Conservation (phyloP, 495 filamentous ascomycete genomes). For the Physcia stellaris region DNA sequence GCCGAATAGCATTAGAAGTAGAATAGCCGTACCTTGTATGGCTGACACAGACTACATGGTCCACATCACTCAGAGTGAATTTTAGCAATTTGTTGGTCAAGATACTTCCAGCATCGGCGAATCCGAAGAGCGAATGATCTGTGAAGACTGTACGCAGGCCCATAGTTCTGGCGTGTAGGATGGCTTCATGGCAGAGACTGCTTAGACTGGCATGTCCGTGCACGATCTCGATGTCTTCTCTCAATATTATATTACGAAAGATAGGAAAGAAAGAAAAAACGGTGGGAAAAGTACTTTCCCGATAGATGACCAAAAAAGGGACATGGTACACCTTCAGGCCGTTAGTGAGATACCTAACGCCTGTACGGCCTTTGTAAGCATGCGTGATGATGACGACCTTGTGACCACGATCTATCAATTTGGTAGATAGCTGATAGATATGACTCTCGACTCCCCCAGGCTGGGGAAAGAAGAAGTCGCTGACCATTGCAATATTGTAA, state of each 20-base stretch:
- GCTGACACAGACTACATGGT: conserved; percentile 95
- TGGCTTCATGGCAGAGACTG: conserved; percentile 1
- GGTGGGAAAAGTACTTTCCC: conserved; percentile 87
- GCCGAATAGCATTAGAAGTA: neutral
- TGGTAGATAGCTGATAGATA: conserved; percentile 93
- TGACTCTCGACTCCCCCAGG: conserved; percentile 92
- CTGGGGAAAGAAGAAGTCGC: conserved; percentile 98
- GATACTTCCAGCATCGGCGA: conserved; percentile 92
- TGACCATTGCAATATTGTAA: conserved; percentile 85
- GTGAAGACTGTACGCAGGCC: conserved; percentile 90
- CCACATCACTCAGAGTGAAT: conserved; percentile 90
- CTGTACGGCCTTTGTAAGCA: conserved; percentile 81
- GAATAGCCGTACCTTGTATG: conserved; percentile 67
- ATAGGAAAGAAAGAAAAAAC: conserved; percentile 98
- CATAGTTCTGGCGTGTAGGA: conserved; percentile 78
- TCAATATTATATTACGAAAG: conserved; percentile 86
- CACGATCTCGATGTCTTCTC: conserved; percentile 90
- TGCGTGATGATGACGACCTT: conserved; percentile 98
- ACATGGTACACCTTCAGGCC: conserved; percentile 97
- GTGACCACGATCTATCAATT: conserved; percentile 92
- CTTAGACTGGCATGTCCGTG: conserved; percentile 72
- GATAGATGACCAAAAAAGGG: conserved; percentile 89
- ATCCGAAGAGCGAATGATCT: conserved; percentile 95
- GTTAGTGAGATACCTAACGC: conserved; percentile 94
- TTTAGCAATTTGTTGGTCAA: conserved; percentile 94